Conservation (phyloP, 2,329 filamentous ascomycete genomes). For the Chalara sp. region DNA sequence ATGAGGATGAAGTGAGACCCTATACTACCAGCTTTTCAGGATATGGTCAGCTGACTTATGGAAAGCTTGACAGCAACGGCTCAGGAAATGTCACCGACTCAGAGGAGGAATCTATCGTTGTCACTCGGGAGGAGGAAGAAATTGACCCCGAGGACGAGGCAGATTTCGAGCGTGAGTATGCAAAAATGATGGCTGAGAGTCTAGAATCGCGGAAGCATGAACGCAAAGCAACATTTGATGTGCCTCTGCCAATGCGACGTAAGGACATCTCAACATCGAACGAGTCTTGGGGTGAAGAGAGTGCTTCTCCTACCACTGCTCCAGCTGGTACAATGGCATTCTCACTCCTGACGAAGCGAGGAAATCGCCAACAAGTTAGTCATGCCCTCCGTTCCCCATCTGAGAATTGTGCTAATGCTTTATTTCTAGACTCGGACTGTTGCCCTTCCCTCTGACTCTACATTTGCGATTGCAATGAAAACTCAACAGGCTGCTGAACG, state of each 20-base stretch:
- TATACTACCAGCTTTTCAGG: background rate
- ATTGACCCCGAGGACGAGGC: constrained; percentile 91
- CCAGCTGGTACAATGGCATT: constrained; percentile 79
- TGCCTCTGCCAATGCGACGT: constrained; percentile 85
- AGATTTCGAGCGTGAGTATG: constrained; percentile 95
- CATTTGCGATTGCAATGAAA: constrained; percentile 93
- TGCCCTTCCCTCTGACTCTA: constrained; percentile 83
- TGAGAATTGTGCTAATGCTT: constrained; percentile 5
- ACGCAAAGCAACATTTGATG: constrained; percentile 88
- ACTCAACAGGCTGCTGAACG: constrained; percentile 90
- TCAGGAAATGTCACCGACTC: constrained; percentile 55
- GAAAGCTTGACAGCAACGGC: constrained; percentile 34
- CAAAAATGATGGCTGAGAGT: constrained; percentile 97
- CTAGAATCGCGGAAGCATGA: constrained; percentile 94
- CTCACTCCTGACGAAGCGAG: constrained; percentile 89
- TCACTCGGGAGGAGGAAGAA: constrained; percentile 84
- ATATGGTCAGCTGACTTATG: constrained; percentile 1
- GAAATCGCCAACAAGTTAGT: constrained; percentile 84
- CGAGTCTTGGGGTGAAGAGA: constrained; percentile 33
- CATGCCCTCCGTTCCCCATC: background rate
- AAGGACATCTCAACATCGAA: constrained; percentile 52
- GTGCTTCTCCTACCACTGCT: constrained; percentile 27
- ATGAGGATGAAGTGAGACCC: constrained; percentile 50
- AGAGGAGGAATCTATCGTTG: constrained; percentile 81
- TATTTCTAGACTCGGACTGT: constrained; percentile 74